These are phyloP conservation scores for Fusarium proliferatum DNA, from an alignment of 2,329 filamentous ascomycete genomes.

Conservation along the genomic window DNA sequence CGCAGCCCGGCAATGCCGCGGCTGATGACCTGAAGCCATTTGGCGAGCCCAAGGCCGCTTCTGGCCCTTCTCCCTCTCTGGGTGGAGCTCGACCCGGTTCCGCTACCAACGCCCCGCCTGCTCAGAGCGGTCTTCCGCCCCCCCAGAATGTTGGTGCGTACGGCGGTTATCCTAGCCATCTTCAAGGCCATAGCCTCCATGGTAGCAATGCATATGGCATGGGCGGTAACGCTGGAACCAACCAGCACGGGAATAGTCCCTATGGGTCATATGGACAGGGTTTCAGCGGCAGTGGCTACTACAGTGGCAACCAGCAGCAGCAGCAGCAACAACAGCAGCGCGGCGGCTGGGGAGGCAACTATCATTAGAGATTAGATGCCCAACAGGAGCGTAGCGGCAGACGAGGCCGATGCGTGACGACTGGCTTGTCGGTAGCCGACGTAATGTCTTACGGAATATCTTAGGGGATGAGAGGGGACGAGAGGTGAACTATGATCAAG, in stretches of 20 bases:
- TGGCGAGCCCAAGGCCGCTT: constrained; percentile 64
- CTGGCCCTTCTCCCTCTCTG: constrained; percentile 68
- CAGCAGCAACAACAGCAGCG: constrained; percentile 55
- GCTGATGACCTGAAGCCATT: constrained; percentile 69
- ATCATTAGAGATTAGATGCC: constrained; percentile 55
- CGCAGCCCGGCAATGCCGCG: constrained; percentile 58
- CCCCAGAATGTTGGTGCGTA: constrained; percentile 67
- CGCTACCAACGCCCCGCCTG: constrained; percentile 62
- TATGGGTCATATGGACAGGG: constrained; percentile 65
- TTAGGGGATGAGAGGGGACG: constrained; percentile 37
- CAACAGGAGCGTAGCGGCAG: neutral
- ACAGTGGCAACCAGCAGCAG: constrained; percentile 48
- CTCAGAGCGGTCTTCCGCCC: constrained; percentile 65
- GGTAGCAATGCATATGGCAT: constrained; percentile 67
- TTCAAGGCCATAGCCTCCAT: constrained; percentile 65
- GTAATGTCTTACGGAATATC: constrained; percentile 25
- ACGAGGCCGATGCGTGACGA: neutral
- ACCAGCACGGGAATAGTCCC: constrained; percentile 63
- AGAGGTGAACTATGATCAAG: constrained; percentile 34
- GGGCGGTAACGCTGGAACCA: constrained; percentile 61
- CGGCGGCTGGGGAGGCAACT: constrained; percentile 70
- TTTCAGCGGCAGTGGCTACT: constrained; percentile 61
- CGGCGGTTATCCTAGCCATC: constrained; percentile 65
- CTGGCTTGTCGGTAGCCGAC: constrained; percentile 41
- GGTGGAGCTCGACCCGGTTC: constrained; percentile 68